phyloP scores from a whole-genome alignment of 164 flowering plant species.

The Buxus sempervirens region DNA sequence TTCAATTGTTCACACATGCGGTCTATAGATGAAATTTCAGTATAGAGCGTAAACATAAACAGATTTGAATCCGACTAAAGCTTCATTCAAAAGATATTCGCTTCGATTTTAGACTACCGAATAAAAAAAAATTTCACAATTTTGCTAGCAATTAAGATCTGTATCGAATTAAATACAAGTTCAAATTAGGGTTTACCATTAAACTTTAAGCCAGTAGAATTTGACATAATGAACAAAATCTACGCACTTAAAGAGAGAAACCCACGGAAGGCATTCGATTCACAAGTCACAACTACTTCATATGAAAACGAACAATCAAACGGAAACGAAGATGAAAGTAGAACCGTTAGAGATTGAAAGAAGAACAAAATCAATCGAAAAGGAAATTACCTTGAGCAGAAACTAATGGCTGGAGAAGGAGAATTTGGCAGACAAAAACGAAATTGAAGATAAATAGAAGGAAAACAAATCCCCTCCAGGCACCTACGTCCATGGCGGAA shows the following conservation, averaged over 20 bases:
- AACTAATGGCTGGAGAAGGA: constrained; percentile 66
- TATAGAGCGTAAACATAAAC: too few species aligned
- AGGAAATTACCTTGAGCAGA: constrained; percentile 49
- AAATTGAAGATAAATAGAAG: constrained; percentile 52
- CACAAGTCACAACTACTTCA: too few species aligned
- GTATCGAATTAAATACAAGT: background rate
- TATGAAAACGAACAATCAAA: too few species aligned
- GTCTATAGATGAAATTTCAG: background rate
- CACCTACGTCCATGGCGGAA: constrained; percentile 42
- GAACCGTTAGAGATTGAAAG: background rate
- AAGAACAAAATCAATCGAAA: background rate
- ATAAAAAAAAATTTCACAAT: background rate
- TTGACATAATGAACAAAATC: background rate
- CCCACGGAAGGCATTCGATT: background rate
- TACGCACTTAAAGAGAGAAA: too few species aligned
- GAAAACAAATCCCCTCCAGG: constrained; percentile 50
- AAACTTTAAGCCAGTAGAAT: background rate
- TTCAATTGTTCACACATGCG: background rate
- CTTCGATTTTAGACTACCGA: background rate
- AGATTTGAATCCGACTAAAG: background rate
- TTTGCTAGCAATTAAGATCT: too few species aligned
- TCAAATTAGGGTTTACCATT: background rate
- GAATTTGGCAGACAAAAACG: constrained; percentile 54
- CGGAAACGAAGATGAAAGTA: background rate
- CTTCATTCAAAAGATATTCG: background rate